A percentile compares a stretch with the other conserved stretches of the same genome.
phyloP scores from a whole-genome alignment of 176 grass and related monocot genomes.

The Ensete glaucum region DNA sequence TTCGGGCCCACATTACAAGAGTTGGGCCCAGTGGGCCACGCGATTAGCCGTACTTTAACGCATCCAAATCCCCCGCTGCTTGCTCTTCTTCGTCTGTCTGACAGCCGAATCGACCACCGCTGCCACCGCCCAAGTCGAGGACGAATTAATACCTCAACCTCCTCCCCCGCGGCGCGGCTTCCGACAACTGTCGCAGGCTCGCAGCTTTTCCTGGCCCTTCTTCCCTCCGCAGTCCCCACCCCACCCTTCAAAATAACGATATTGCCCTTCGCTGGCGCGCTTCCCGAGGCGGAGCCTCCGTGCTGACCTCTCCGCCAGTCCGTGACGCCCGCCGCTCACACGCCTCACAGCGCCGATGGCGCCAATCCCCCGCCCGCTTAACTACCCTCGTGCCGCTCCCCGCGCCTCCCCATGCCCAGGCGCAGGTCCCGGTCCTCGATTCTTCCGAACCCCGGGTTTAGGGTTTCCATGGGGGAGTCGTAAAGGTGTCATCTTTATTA shows the following conservation, averaged over 20 bases:
- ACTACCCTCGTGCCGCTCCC: conserved; percentile 23
- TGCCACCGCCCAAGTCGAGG: not conserved
- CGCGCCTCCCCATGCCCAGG: not conserved
- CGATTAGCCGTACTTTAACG: not conserved
- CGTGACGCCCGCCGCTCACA: conserved; percentile 10
- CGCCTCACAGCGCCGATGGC: conserved; percentile 12
- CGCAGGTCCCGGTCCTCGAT: not conserved
- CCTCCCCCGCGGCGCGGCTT: not conserved
- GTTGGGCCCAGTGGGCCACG: not conserved
- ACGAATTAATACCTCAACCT: not conserved
- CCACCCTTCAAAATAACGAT: not conserved
- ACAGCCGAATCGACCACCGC: not conserved
- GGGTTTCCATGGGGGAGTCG: not conserved
- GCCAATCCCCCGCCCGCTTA: not conserved
- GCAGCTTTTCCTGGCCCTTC: not conserved
- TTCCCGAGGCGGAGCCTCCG: not conserved
- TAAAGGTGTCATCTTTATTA: not conserved
- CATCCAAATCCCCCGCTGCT: not conserved
- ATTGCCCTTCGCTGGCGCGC: not conserved
- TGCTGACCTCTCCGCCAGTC: accelerated
- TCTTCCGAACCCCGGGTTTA: conserved; percentile 4
- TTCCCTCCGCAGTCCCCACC: not conserved
- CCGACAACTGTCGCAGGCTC: conserved; percentile 2
- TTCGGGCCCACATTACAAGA: not conserved
- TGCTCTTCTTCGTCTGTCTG: not conserved